A percentile compares a stretch with the other conserved stretches of the same genome.
These are phyloP conservation scores for Pichia cactophila DNA, from an alignment of 1,139 yeast species.

Conservation along the genomic window DNA sequence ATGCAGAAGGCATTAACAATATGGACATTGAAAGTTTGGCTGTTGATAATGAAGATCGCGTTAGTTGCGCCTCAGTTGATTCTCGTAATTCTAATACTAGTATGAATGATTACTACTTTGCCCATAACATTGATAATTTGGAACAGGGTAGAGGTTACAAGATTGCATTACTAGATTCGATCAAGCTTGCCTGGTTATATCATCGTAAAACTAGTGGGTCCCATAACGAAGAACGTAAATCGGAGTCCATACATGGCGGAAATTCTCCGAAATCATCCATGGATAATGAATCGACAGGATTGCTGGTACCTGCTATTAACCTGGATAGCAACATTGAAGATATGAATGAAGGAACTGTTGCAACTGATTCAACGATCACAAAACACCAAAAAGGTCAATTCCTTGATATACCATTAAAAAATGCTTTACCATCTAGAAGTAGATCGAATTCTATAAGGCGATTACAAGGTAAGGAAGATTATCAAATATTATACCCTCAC, in stretches of 20 bases:
- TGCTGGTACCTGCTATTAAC: background rate
- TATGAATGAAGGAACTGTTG: background rate
- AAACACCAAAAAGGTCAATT: background rate
- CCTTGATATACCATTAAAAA: background rate
- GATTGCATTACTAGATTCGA: constrained; percentile 25
- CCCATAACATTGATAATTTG: constrained; percentile 22
- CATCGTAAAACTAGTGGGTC: constrained; percentile 5
- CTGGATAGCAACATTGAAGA: background rate
- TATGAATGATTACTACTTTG: constrained; percentile 14
- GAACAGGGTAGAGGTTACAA: constrained; percentile 23
- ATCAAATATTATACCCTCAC: constrained; percentile 6
- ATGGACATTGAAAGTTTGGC: background rate
- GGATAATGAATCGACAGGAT: background rate
- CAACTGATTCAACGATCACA: no score
- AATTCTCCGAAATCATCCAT: background rate
- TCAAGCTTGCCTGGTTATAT: constrained; percentile 20
- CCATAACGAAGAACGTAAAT: background rate
- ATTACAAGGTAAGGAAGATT: background rate
- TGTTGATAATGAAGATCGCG: background rate
- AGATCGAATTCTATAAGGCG: background rate
- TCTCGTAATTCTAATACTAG: constrained; percentile 9
- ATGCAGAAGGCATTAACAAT: background rate
- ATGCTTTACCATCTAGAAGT: background rate
- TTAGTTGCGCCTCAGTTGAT: background rate
- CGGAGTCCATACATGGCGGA: background rate